A percentile compares a stretch with the other conserved stretches of the same genome.
Conservation (phyloP, 139 green algal genomes). For the Spirogloea muscicola region DNA sequence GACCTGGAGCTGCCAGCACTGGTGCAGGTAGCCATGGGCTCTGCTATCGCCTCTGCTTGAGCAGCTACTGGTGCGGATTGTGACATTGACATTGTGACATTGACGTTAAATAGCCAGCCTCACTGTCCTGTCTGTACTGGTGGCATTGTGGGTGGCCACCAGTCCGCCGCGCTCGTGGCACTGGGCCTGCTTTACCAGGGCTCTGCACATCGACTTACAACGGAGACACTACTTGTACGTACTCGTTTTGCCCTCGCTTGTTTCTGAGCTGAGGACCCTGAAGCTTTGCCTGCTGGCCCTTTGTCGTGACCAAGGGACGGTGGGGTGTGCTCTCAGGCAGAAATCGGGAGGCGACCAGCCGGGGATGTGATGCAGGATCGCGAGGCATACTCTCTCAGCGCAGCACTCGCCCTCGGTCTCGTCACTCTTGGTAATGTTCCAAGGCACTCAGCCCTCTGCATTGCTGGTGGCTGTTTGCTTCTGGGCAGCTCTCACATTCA, state of each 20-base stretch:
- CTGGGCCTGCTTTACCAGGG: conserved; percentile 86
- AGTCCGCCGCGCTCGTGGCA: conserved; percentile 75
- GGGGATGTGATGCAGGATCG: conserved; percentile 63
- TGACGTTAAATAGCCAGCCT: too few species aligned
- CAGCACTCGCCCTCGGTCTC: conserved; percentile 85
- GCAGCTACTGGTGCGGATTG: too few species aligned
- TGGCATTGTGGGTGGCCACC: too few species aligned
- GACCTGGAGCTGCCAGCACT: conserved; percentile 87
- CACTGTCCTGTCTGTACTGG: not conserved
- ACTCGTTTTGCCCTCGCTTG: too few species aligned
- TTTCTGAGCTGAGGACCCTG: too few species aligned
- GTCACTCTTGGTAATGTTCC: conserved; percentile 68
- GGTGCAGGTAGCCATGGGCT: conserved; percentile 68
- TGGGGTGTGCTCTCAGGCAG: conserved; percentile 56
- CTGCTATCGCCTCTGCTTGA: not conserved
- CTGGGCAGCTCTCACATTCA: too few species aligned
- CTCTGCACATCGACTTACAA: conserved; percentile 78
- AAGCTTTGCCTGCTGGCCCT: too few species aligned
- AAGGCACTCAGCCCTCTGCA: not conserved
- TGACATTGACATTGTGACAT: too few species aligned
- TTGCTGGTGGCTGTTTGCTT: not conserved
- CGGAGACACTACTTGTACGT: conserved; percentile 72
- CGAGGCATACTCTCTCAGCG: conserved; percentile 84
- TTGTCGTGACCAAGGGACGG: too few species aligned
- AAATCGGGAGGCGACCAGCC: conserved; percentile 70